phyloP scores from a whole-genome alignment of 129 eudicot genomes.

The Chrysanthemum seticuspe region DNA sequence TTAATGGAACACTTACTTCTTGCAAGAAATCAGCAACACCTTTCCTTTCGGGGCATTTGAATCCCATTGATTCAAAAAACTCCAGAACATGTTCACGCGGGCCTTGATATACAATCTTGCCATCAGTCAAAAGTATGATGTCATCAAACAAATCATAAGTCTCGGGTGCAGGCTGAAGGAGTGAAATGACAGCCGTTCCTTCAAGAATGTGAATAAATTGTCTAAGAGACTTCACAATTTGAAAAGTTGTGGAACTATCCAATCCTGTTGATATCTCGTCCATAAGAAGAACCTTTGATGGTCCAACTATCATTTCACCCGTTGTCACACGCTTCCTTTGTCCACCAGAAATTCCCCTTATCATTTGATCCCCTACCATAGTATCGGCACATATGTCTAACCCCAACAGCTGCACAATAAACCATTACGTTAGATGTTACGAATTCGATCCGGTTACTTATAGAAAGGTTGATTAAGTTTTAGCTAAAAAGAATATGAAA shows the following conservation, averaged over 20 bases:
- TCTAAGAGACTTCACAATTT: conserved; percentile 56
- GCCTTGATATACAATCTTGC: conserved; percentile 67
- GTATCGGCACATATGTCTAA: conserved; percentile 79
- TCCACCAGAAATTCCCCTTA: conserved; percentile 82
- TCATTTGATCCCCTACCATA: conserved; percentile 70
- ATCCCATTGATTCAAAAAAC: conserved; percentile 69
- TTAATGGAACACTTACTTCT: conserved; percentile 29
- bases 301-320: conserved; percentile 86
- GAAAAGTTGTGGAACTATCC: conserved; percentile 78
- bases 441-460: not conserved
- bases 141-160: conserved; percentile 74
- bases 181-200: conserved; percentile 73
- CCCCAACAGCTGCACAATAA: conserved; percentile 53
- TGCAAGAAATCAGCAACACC: conserved; percentile 82
- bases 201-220: conserved; percentile 63
- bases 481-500: too few relatives aligned
- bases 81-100: conserved; percentile 69
- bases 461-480: not conserved
- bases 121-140: conserved; percentile 67
- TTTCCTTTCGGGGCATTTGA: conserved; percentile 74
- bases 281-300: conserved; percentile 74
- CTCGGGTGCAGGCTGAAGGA: conserved; percentile 89
- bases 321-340: conserved; percentile 81
- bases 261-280: conserved; percentile 88
- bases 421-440: not conserved